A percentile compares a stretch with the other conserved stretches of the same genome.
Conservation (phyloP, 306 rosid species). For the Inga leiocalycina region DNA sequence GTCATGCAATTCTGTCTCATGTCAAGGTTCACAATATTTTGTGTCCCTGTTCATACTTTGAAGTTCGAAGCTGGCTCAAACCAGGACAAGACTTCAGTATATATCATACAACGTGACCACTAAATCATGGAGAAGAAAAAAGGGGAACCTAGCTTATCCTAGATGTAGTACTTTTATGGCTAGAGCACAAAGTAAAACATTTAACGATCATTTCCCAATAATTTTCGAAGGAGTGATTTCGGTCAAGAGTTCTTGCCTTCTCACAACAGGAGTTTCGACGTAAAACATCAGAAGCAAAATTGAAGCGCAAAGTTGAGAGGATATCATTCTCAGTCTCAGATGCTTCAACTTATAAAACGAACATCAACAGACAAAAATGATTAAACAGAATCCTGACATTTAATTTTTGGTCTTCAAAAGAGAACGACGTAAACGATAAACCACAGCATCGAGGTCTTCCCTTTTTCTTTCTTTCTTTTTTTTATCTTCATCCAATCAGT, state of each 20-base stretch:
- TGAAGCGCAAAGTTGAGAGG: not conserved
- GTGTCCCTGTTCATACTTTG: not conserved
- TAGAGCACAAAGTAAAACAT: not conserved
- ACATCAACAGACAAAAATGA: not conserved
- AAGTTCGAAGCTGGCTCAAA: not conserved
- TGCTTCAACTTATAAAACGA: not conserved
- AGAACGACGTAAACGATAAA: not conserved
- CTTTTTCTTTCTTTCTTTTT: not conserved
- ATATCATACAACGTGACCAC: conserved; percentile 10
- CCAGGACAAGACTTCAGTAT: conserved; percentile 6
- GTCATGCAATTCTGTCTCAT: not conserved
- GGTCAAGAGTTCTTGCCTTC: not conserved
- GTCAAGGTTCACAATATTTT: not conserved
- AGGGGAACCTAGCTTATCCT: not conserved
- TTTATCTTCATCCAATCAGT: not conserved
- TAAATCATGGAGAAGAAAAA: not conserved
- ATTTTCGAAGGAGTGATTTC: not conserved
- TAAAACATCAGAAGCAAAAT: not conserved
- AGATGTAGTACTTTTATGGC: conserved; percentile 13
- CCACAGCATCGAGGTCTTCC: not conserved
- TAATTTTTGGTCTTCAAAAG: not conserved
- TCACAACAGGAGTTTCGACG: not conserved
- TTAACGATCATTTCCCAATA: not conserved
- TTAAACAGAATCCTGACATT: not conserved
- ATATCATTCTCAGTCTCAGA: conserved; percentile 22